Evolutionary conservation across 164 flowering plant species (phyloP).

Genomic region (Vitis riparia): DNA sequence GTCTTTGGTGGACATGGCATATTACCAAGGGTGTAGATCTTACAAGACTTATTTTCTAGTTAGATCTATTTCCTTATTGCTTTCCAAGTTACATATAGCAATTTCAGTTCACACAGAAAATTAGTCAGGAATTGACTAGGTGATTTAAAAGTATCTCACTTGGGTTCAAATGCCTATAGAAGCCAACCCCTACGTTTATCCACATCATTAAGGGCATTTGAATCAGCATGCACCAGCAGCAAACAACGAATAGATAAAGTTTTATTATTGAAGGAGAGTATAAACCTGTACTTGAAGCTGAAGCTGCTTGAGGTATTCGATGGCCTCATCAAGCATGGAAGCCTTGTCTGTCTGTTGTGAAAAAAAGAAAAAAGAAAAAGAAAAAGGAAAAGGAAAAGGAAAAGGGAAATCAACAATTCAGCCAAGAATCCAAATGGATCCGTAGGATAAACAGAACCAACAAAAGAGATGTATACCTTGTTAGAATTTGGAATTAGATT

Average conservation of each 20-base stretch:
- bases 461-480: slow-evolving; percentile 42
- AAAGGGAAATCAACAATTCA: not conserved
- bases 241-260: not conserved
- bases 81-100: no score
- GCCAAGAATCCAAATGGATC: not conserved
- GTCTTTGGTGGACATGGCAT: no score
- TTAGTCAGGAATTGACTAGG: no score
- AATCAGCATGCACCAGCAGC: not conserved
- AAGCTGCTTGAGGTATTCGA: slow-evolving; percentile 79
- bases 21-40: no score
- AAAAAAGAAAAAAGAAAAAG: not conserved
- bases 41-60: no score
- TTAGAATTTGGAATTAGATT: slow-evolving; percentile 81
- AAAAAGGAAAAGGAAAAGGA: not conserved
- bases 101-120: no score
- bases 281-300: slow-evolving; percentile 79
- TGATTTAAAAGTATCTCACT: no score
- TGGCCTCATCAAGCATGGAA: slow-evolving; percentile 83
- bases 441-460: no score
- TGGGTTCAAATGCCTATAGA: no score
- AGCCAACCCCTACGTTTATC: no score
- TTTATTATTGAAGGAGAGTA: not conserved
- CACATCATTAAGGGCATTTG: no score
- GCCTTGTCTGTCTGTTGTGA: slow-evolving; percentile 71
- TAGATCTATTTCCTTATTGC: no score